Conservation (phyloP, 2,329 filamentous ascomycete genomes). For the Hypoxylon sp. region DNA sequence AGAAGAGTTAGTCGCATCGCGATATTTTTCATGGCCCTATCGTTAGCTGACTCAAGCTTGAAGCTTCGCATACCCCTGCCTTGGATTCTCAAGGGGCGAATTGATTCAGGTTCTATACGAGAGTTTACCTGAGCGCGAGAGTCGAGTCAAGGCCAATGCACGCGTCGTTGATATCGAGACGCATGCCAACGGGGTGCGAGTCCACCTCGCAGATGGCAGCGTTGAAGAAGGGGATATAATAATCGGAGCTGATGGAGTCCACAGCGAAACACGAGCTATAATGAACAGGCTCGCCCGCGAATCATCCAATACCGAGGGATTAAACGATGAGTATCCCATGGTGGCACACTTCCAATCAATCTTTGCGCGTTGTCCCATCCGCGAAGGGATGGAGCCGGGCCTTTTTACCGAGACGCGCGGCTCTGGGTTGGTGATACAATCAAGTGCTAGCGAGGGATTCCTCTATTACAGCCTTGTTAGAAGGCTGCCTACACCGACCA, state of each 20-base stretch:
- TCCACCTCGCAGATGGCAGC: slow-evolving; percentile 45
- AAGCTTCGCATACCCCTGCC: slow-evolving; percentile 15
- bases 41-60: slow-evolving; percentile 20
- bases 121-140: slow-evolving; percentile 35
- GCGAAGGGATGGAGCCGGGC: neutral
- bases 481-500: slow-evolving; percentile 20
- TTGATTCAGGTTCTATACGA: slow-evolving; percentile 46
- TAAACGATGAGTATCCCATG: slow-evolving; percentile 6
- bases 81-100: slow-evolving; percentile 43
- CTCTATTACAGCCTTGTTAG: slow-evolving; percentile 35
- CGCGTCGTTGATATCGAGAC: slow-evolving; percentile 42
- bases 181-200: slow-evolving; percentile 41
- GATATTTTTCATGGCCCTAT: neutral
- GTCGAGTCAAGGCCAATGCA: slow-evolving; percentile 39
- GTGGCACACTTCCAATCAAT: slow-evolving; percentile 3
- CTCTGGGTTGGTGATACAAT: slow-evolving; percentile 36
- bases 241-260: slow-evolving; percentile 48
- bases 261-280: slow-evolving; percentile 43
- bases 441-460: slow-evolving; percentile 16
- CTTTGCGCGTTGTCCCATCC: neutral
- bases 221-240: slow-evolving; percentile 46
- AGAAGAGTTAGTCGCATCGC: slow-evolving; percentile 2
- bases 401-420: slow-evolving; percentile 23
- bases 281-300: slow-evolving; percentile 34
- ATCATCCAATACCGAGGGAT: neutral